Conservation (phyloP, 192 early-diverging fungal species). For the Coemansia umbellata region DNA sequence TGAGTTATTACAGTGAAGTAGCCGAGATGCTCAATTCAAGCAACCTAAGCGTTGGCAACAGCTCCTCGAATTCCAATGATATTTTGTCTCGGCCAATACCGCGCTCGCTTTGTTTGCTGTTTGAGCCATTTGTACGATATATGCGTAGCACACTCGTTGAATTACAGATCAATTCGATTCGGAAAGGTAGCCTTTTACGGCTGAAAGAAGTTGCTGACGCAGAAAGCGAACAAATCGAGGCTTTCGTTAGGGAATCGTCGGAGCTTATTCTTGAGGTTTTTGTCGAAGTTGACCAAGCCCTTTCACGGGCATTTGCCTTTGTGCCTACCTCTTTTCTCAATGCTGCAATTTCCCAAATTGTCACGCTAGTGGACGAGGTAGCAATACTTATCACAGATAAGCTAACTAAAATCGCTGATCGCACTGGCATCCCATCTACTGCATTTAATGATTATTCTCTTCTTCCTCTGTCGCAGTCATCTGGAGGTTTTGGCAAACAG, state of each 20-base stretch:
- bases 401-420: neutral
- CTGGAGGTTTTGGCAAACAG: too few species aligned
- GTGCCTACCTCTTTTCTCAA: slow-evolving; percentile 18
- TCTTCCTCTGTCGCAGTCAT: neutral
- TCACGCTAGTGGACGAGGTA: slow-evolving; percentile 6
- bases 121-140: slow-evolving; percentile 23
- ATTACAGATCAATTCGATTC: slow-evolving; percentile 10
- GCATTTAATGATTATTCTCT: neutral
- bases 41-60: slow-evolving; percentile 31
- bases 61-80: neutral
- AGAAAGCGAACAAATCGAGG: slow-evolving; percentile 6
- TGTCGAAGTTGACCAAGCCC: slow-evolving; percentile 20
- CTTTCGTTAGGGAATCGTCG: slow-evolving; percentile 16
- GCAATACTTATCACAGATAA: neutral
- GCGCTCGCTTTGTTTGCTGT: slow-evolving; percentile 25
- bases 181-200: slow-evolving; percentile 2
- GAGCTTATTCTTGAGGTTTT: slow-evolving; percentile 21
- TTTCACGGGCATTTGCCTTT: slow-evolving; percentile 10
- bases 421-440: neutral
- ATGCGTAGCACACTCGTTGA: slow-evolving; percentile 12
- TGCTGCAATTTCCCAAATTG: slow-evolving; percentile 3
- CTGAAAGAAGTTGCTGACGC: slow-evolving; percentile 4
- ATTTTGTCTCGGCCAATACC: slow-evolving; percentile 8
- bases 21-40: neutral
- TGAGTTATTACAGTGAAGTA: slow-evolving; percentile 5